phyloP scores from a whole-genome alignment of 768 basidiomycete species.

The Lentinula sp. region DNA sequence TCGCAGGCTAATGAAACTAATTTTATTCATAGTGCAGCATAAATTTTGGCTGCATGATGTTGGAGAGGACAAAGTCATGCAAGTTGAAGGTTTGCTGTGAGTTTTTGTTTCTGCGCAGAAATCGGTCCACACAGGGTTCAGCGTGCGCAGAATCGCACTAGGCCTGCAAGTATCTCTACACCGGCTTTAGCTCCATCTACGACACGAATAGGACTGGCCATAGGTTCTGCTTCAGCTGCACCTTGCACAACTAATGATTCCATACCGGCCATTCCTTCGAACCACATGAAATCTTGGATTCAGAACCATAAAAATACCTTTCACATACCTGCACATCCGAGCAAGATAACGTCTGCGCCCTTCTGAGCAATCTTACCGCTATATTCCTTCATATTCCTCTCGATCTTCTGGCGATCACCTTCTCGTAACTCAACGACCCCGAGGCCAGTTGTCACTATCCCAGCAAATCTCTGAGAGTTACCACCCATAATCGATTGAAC shows the following conservation, averaged over 20 bases:
- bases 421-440: slow-evolving; percentile 29
- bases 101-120: neutral
- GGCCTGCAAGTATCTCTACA: slow-evolving; percentile 24
- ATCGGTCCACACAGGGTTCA: too few relatives aligned
- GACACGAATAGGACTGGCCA: slow-evolving; percentile 19
- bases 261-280: slow-evolving; percentile 30
- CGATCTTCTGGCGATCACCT: slow-evolving; percentile 21
- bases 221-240: slow-evolving; percentile 21
- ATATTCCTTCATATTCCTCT: slow-evolving; percentile 22
- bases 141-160: slow-evolving; percentile 19
- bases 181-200: slow-evolving; percentile 35
- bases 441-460: slow-evolving; percentile 23
- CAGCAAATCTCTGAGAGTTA: slow-evolving; percentile 27
- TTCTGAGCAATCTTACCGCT: slow-evolving; percentile 21
- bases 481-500: slow-evolving; percentile 28
- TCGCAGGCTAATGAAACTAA: too few relatives aligned
- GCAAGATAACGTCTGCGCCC: slow-evolving; percentile 30
- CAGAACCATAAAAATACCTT: neutral
- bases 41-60: too few relatives aligned
- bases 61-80: too few relatives aligned
- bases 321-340: slow-evolving; percentile 29
- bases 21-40: too few relatives aligned
- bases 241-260: slow-evolving; percentile 13
- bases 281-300: neutral
- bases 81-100: too few relatives aligned